A percentile compares a stretch with the other conserved stretches of the same genome.
Evolutionary conservation across 441 rosid species (phyloP).

Genomic region (Hypseocharis bilobata): DNA sequence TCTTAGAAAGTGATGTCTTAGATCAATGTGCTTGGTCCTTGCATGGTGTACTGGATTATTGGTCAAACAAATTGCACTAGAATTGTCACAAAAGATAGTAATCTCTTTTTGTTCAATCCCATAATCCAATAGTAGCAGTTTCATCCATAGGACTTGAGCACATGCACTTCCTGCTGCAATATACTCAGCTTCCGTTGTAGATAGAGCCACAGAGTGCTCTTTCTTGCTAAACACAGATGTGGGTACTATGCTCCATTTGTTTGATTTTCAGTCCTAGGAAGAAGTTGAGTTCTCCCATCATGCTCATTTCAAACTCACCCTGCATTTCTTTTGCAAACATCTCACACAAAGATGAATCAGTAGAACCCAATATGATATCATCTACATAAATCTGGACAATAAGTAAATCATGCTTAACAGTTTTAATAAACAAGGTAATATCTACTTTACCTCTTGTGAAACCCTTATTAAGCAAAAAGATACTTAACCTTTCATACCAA

Average conservation of each 20-base stretch:
- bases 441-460: not conserved
- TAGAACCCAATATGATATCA: constrained; percentile 8
- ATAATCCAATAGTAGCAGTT: not conserved
- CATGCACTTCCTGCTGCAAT: not conserved
- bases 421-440: not conserved
- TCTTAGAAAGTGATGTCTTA: not conserved
- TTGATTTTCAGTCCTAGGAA: constrained; percentile 7
- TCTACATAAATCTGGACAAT: constrained; percentile 8
- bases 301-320: constrained; percentile 7
- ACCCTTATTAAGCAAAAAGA: not conserved
- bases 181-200: not conserved
- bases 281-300: constrained; percentile 6
- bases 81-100: constrained; percentile 9
- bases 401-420: not conserved
- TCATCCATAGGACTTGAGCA: not conserved
- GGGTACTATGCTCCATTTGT: not conserved
- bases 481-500: not conserved
- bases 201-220: not conserved
- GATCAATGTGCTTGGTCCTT: not conserved
- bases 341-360: not conserved
- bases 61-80: not conserved
- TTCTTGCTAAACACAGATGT: not conserved
- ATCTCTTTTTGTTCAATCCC: not conserved
- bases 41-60: constrained; percentile 7
- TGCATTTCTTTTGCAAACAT: not conserved